Evolutionary conservation across 352 stramenopile genomes (phyloP).

Genomic region (Peronospora farinosa): DNA sequence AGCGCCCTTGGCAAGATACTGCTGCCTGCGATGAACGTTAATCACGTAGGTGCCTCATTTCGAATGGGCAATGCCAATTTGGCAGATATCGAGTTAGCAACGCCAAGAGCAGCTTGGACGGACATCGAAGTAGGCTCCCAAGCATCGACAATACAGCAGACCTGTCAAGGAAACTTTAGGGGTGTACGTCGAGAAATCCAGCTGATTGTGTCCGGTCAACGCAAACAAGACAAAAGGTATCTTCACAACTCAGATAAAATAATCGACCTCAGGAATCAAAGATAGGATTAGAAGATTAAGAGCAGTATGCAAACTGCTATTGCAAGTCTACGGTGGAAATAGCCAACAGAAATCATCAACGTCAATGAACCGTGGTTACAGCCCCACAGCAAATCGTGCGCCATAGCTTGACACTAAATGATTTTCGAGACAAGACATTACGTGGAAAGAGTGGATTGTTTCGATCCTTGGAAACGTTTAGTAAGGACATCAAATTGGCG

Average conservation of each 20-base stretch:
- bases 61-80: neutral
- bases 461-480: neutral
- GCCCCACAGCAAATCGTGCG: neutral
- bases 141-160: neutral
- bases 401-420: neutral
- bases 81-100: neutral
- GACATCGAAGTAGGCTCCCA: neutral
- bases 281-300: neutral
- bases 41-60: neutral
- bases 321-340: neutral
- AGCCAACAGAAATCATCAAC: no score
- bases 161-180: no score
- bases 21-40: neutral
- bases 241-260: no score
- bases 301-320: neutral
- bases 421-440: neutral
- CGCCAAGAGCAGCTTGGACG: neutral
- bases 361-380: no score
- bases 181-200: no score
- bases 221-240: no score
- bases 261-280: slow-evolving; percentile 7
- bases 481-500: no score
- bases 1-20: neutral
- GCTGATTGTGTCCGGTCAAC: no score
- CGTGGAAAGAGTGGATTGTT: slow-evolving; percentile 1